Base-by-base conservation (phyloP, 768 basidiomycete species). In the Lactarius akahatsu region DNA sequence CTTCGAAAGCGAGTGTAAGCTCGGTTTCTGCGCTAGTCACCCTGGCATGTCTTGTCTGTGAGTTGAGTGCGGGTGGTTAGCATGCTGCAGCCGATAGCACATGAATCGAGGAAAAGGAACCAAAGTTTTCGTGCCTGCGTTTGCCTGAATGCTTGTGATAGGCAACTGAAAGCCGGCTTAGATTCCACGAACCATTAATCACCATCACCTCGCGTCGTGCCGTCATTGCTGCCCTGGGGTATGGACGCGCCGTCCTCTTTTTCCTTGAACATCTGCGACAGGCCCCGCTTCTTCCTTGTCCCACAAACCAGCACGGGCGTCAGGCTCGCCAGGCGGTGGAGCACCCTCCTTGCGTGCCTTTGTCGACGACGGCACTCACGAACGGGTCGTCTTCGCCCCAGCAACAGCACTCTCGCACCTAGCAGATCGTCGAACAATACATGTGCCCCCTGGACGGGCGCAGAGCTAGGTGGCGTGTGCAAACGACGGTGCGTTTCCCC, bases 401-500 rank as follows among this genome's bases (percentile, higher is more conserved):
- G 32, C 38, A 38, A 4, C 13, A 57, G 23, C 30, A 75, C 72
- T 28, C 80, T 70, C n/a, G 80, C 80, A 23, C 73, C 73, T n/a
- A 72, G 73, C 23, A 72, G 73, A 20, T 74, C 74, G 30, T 75
- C 67, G 40, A 69, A 69, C 4, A 71, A 40, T 5, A 62, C 59
- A 28, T 52, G 61, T 41, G 65, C 65, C 2, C 65, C 70, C 20
- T 67, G 57, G 23, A 58, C 43, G 47, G 54, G 63, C 47, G 59
- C 41, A 60, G 57, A n/a, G 32, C 30, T 36, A 28, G 30, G 50
- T n/a, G n/a, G 54, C 4, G 28, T 61, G n/a, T 38, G 63, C 63
- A 63, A 34, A 81, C 80, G 47, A 87, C 81, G 11, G 81, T 83
- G 64, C 80, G 85, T 72, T 92, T 93, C 75, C 92, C 91, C 75